phyloP scores from a whole-genome alignment of 345 rosid species.

The Aquilaria malaccensis region DNA sequence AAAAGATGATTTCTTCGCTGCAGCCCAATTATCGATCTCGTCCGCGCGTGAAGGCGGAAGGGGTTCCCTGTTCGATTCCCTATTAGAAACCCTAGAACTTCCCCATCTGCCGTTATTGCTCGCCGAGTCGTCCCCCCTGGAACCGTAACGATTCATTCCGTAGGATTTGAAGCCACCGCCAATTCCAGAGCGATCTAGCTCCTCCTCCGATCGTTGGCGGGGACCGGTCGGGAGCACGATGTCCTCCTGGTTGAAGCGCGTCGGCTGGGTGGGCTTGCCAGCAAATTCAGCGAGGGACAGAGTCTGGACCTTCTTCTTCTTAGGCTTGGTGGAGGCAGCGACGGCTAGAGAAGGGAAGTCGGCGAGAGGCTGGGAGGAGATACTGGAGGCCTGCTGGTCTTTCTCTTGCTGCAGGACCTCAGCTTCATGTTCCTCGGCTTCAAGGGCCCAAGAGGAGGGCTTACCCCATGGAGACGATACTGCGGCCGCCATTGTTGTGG shows the following conservation, averaged over 20 bases:
- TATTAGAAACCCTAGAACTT: slow-evolving; percentile 43
- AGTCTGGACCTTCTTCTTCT: slow-evolving; percentile 75
- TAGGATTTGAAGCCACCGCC: slow-evolving; percentile 74
- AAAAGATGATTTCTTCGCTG: slow-evolving; percentile 42
- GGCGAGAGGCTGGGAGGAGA: slow-evolving; percentile 21
- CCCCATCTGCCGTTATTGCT: slow-evolving; percentile 45
- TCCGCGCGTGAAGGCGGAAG: slow-evolving; percentile 72
- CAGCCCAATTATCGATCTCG: slow-evolving; percentile 88
- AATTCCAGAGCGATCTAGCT: slow-evolving; percentile 64
- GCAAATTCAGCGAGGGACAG: slow-evolving; percentile 62
- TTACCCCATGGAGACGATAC: slow-evolving; percentile 88
- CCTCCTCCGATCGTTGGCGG: slow-evolving; percentile 77
- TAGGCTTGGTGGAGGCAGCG: slow-evolving; percentile 60
- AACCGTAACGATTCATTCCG: slow-evolving; percentile 24
- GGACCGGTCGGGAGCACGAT: slow-evolving; percentile 81
- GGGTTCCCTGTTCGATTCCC: slow-evolving; percentile 40
- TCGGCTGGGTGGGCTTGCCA: slow-evolving; percentile 24
- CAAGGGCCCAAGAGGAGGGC: slow-evolving; percentile 95
- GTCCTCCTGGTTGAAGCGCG: slow-evolving; percentile 52
- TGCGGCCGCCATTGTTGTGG: slow-evolving; percentile 61
- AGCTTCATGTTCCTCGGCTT: slow-evolving; percentile 74
- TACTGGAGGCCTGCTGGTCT: slow-evolving; percentile 10
- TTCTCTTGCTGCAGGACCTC: slow-evolving; percentile 46
- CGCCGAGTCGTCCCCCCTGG: slow-evolving; percentile 44
- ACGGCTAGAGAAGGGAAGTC: slow-evolving; percentile 68